A percentile compares a stretch with the other conserved stretches of the same genome.
Evolutionary conservation across 805 yeast species (phyloP).

Genomic region (Zygosaccharomyces rouxii): DNA sequence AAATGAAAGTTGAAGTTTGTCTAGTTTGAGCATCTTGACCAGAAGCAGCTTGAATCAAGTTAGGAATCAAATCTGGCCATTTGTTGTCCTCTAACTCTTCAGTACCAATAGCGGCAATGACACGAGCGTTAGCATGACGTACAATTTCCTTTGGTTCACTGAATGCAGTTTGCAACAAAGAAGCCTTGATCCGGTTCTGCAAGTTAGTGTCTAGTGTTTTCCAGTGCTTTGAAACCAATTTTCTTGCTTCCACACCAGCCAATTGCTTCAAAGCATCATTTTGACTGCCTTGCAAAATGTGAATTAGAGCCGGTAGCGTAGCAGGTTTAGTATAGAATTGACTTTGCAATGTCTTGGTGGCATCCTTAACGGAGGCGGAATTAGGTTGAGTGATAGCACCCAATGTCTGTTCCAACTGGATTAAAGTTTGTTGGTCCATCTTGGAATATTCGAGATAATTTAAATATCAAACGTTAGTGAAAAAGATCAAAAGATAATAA

Average conservation of each 20-base stretch:
- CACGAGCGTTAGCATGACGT: conserved; percentile 86
- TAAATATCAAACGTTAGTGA: background rate
- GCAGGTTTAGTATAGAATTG: conserved; percentile 68
- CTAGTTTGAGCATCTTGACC: conserved; percentile 52
- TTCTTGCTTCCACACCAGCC: conserved; percentile 96
- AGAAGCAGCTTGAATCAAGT: conserved; percentile 63
- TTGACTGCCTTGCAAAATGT: conserved; percentile 65
- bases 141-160: conserved; percentile 58
- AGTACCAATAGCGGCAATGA: conserved; percentile 80
- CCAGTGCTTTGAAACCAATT: conserved; percentile 75
- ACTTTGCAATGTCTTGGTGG: conserved; percentile 66
- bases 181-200: conserved; percentile 58
- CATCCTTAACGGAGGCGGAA: conserved; percentile 73
- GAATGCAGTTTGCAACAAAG: conserved; percentile 67
- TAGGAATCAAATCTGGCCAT: conserved; percentile 77
- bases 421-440: conserved; percentile 69
- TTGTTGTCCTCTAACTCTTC: conserved; percentile 60
- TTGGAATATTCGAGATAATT: background rate
- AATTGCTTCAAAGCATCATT: conserved; percentile 77
- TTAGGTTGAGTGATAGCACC: conserved; percentile 77
- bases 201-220: conserved; percentile 38
- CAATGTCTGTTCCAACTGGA: conserved; percentile 73
- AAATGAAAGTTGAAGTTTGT: conserved; percentile 78
- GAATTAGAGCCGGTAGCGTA: conserved; percentile 77
- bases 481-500: background rate